Base-by-base conservation (phyloP, 1,284 basidiomycete genomes). In the Cystobasidiaceae sp. region DNA sequence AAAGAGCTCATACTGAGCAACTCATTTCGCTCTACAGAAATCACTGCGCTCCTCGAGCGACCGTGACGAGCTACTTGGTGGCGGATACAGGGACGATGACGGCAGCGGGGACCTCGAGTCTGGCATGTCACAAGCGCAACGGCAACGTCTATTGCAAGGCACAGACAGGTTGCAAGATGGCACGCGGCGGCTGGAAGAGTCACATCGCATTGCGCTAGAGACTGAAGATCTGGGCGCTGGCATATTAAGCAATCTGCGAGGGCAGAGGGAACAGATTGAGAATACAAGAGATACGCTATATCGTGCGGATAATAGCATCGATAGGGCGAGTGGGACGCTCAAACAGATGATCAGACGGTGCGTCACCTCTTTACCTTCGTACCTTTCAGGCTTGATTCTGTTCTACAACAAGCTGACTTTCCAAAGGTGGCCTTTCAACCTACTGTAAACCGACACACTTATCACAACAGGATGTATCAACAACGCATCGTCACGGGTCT, bases 181-280 rank as follows among this genome's bases (percentile, higher is more conserved):
- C 1, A 74, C 74, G 0, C 82, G 86, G 68, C 81, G 96, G 48
- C 78, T 99, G 56, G 85, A 92, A 71, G 92, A 96, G 69, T 91
- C 89, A 19, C 91, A 97, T 69, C 83, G 92, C 23, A 85, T 98
- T 48, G 94, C 94, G 6, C 80, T 98, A 27, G 93, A 98, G 81
- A 97, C 96, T 8, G 96, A 98, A 78, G 86, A 90, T 73, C 86
- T 97, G 37, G 96, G 96, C 9, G 86, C 92, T 13, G 92, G 92
- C 71, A 97, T 99, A 73, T 76, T 99, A 68, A 78, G 86, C 72
- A 92, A 89, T 74, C 80, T 99, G 68, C 80, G 92, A 55, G 80
- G 83, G 2, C 96, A 99, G 79, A 79, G 96, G 69, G 96, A 97
- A 76, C 93, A 94, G 79, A 93, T 98, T 70, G 89, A 96, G 80